phyloP scores from a whole-genome alignment of 306 rosid species.

The Argentina anserina region DNA sequence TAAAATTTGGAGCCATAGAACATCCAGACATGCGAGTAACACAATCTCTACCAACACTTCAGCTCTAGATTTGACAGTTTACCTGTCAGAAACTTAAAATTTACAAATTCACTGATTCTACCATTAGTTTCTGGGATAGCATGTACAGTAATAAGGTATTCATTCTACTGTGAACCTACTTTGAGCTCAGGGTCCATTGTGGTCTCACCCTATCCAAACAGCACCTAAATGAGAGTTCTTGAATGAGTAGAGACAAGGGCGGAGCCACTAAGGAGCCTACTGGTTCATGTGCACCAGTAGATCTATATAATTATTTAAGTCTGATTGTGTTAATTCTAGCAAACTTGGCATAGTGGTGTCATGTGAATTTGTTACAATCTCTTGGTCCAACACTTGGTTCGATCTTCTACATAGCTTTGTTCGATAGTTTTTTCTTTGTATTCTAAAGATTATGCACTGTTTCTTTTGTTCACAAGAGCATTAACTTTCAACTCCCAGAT shows the following conservation, averaged over 20 bases:
- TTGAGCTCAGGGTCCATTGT: neutral
- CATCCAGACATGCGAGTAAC: neutral
- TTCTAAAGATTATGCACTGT: too few species aligned
- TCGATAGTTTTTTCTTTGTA: too few species aligned
- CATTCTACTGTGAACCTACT: neutral
- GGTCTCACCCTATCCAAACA: neutral
- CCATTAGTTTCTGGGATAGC: neutral
- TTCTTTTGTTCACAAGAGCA: too few species aligned
- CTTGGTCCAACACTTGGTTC: too few species aligned
- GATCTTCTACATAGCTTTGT: too few species aligned
- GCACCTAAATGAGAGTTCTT: neutral
- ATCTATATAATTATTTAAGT: too few species aligned
- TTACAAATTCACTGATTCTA: neutral
- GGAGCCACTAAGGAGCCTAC: too few species aligned
- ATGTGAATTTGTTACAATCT: too few species aligned
- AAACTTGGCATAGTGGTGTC: too few species aligned
- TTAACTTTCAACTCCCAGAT: too few species aligned
- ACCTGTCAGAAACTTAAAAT: neutral
- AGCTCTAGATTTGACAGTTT: neutral
- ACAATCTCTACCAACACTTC: neutral
- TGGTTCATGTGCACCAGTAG: too few species aligned
- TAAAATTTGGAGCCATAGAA: neutral
- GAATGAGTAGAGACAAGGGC: neutral
- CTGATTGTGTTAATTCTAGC: too few species aligned
- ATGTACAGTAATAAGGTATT: neutral